Conservation (phyloP, 371 early-diverging fungal species). For the Nematocida sp. region DNA sequence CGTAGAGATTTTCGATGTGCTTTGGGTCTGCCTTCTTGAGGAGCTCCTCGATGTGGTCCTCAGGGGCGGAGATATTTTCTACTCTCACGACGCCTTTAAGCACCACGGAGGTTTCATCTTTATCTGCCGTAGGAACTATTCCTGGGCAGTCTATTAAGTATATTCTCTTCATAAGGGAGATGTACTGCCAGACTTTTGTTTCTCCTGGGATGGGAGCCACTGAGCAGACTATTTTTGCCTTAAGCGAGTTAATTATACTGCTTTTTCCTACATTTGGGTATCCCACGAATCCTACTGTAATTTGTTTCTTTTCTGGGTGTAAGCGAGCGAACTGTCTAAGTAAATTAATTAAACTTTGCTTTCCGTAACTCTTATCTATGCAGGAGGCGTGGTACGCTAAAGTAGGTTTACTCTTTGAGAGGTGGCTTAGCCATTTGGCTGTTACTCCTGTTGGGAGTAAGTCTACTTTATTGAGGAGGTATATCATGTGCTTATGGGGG, state of each 20-base stretch:
- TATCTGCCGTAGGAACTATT: conserved; percentile 86
- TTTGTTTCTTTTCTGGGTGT: conserved; percentile 75
- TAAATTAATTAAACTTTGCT: conserved; percentile 87
- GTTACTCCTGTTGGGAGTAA: conserved; percentile 98
- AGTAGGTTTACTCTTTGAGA: conserved; percentile 84
- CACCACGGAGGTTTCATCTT: conserved; percentile 69
- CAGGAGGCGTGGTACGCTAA: conserved; percentile 89
- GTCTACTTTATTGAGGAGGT: conserved; percentile 98
- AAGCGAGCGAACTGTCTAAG: conserved; percentile 87
- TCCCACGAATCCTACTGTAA: conserved; percentile 87
- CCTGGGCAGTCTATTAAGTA: conserved; percentile 99
- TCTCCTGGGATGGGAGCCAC: conserved; percentile 98
- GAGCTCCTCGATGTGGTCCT: conserved; percentile 80
- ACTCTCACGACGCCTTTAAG: conserved; percentile 93
- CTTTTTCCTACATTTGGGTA: conserved; percentile 75
- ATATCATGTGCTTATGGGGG: conserved; percentile 92
- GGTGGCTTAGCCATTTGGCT: conserved; percentile 80
- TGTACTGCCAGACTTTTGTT: conserved; percentile 99
- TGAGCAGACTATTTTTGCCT: conserved; percentile 87
- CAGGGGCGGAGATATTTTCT: conserved; percentile 84
- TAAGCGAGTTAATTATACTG: conserved; percentile 93
- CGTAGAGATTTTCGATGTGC: conserved; percentile 46
- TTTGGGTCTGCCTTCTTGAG: conserved; percentile 71
- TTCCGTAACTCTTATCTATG: conserved; percentile 92
- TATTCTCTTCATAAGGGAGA: conserved; percentile 91